These are phyloP conservation scores for Phytopythium ostracodes DNA, from an alignment of 352 stramenopile species.

Conservation along the genomic window DNA sequence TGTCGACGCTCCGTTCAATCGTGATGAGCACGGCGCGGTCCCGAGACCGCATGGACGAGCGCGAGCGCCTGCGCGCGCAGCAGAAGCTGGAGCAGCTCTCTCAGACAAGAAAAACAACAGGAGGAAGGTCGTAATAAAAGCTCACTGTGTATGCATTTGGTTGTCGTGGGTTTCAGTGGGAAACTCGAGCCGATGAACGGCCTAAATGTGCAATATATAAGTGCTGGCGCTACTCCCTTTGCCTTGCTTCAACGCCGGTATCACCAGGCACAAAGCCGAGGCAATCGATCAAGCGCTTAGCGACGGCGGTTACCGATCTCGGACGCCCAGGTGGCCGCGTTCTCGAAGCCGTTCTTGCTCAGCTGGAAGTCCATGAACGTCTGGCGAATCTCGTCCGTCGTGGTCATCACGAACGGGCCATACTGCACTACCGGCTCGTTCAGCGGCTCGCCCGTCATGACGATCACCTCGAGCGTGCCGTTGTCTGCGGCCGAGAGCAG, in stretches of 20 bases:
- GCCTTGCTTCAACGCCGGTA: not conserved
- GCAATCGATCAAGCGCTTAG: not conserved
- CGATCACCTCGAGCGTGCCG: conserved; percentile 41
- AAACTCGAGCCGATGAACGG: not conserved
- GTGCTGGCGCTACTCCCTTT: not conserved
- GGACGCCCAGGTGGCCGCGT: conserved; percentile 39
- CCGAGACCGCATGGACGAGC: conserved; percentile 21
- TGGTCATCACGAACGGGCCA: conserved; percentile 77
- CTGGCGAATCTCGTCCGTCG: conserved; percentile 38
- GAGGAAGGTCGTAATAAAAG: not conserved
- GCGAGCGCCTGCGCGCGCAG: conserved; percentile 16
- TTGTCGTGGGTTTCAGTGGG: not conserved
- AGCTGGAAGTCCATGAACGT: conserved; percentile 47
- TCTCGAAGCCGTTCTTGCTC: conserved; percentile 69
- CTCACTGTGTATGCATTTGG: not conserved
- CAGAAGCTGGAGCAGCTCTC: conserved; percentile 19
- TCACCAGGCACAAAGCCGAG: not conserved
- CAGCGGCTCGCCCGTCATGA: conserved; percentile 47
- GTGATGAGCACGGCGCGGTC: conserved; percentile 20
- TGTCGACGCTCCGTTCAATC: conserved; percentile 14
- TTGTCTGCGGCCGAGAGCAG: conserved; percentile 20
- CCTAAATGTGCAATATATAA: not conserved
- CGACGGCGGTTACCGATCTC: conserved; percentile 39
- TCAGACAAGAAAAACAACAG: not conserved
- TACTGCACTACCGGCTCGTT: conserved; percentile 59